phyloP scores from a whole-genome alignment of 2,329 filamentous ascomycete species.

The Aspergillus uvarum region DNA sequence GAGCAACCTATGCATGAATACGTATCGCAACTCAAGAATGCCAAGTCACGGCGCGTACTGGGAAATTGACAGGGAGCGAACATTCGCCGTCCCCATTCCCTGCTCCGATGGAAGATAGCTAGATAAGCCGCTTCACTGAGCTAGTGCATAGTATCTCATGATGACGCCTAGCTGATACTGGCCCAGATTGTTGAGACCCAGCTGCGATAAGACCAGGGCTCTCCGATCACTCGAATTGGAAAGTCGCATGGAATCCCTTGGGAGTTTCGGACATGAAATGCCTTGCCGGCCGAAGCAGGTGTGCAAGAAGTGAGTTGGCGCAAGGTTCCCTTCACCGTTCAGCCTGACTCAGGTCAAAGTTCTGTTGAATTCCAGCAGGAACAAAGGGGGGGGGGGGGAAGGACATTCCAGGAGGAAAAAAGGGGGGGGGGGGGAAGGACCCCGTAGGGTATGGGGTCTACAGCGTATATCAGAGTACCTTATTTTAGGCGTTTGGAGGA shows the following conservation, averaged over 20 bases:
- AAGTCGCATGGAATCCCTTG: not conserved
- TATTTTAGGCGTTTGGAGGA: constrained; percentile 7
- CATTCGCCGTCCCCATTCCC: not conserved
- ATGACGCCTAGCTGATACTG: not conserved
- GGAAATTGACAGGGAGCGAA: not conserved
- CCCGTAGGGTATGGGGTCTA: constrained; percentile 6
- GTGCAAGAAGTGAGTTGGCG: too few relatives aligned
- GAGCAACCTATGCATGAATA: not conserved
- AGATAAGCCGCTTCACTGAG: not conserved
- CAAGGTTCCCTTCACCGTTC: not conserved
- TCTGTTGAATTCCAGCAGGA: constrained; percentile 3
- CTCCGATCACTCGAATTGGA: not conserved
- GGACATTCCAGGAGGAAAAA: constrained; percentile 3
- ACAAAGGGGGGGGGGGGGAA: not conserved
- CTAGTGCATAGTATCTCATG: not conserved
- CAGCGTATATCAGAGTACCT: constrained; percentile 9
- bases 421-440: not conserved
- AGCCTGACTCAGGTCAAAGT: not conserved
- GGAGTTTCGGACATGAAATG: not conserved
- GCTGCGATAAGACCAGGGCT: not conserved
- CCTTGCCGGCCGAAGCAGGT: not conserved
- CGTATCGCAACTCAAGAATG: not conserved
- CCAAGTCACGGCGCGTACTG: not conserved
- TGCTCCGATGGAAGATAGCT: not conserved
- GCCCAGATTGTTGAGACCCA: not conserved